Evolutionary conservation across 768 basidiomycete species (phyloP).

Genomic region (Lactarius vividus): DNA sequence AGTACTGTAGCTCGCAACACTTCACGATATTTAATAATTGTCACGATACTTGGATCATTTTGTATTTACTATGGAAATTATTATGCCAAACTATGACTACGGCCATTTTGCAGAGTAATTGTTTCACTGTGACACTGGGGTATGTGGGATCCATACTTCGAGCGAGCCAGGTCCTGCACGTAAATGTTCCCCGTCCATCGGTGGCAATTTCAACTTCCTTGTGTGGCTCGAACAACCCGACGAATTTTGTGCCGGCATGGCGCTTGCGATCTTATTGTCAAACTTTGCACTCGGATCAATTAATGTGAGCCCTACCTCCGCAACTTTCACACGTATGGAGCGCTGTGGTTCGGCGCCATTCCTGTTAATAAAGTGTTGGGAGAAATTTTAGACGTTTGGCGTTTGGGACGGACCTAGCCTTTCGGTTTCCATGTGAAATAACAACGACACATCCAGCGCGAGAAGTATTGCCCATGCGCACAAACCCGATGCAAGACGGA

Average conservation of each 20-base stretch:
- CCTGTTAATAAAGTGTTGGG: neutral
- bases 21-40: neutral
- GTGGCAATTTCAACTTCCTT: conserved; percentile 45
- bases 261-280: conserved; percentile 30
- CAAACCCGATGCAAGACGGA: conserved; percentile 72
- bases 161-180: conserved; percentile 53
- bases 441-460: conserved; percentile 68
- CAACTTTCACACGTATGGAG: conserved; percentile 65
- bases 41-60: neutral
- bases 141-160: conserved; percentile 54
- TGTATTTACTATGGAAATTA: neutral
- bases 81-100: too few relatives aligned
- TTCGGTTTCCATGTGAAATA: conserved; percentile 51
- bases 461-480: conserved; percentile 56
- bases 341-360: conserved; percentile 32
- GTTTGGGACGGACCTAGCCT: conserved; percentile 19
- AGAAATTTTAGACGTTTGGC: neutral
- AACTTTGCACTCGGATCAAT: conserved; percentile 35
- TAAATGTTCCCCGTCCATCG: conserved; percentile 66
- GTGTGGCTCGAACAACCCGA: conserved; percentile 47
- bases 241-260: conserved; percentile 40
- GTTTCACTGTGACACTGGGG: conserved; percentile 3
- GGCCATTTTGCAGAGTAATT: neutral
- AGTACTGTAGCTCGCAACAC: neutral
- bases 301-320: conserved; percentile 41